phyloP scores from a whole-genome alignment of 169 alveolate genomes.

The Pseudocohnilembus persalinus region DNA sequence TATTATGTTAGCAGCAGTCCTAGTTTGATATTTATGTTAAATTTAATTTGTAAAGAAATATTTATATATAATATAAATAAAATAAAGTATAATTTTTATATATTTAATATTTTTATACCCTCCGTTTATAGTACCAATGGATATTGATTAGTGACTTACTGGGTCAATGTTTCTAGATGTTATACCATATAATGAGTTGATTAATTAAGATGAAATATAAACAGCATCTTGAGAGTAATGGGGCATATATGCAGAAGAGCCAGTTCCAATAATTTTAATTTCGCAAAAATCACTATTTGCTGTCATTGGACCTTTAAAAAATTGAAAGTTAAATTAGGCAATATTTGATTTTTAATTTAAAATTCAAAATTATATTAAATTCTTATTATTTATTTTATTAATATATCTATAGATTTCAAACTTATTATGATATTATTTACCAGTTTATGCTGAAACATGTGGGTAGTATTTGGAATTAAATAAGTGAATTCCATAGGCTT shows the following conservation, averaged over 20 bases:
- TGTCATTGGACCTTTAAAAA: slow-evolving; percentile 8
- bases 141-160: background rate
- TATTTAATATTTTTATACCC: no score
- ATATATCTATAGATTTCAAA: no score
- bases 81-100: no score
- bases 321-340: no score
- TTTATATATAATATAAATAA: no score
- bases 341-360: no score
- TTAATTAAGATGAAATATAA: background rate
- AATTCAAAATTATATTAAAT: no score
- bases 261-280: slow-evolving; percentile 17
- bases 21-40: no score
- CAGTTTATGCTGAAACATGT: background rate
- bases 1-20: background rate
- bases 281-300: slow-evolving; percentile 14
- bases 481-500: slow-evolving; percentile 18
- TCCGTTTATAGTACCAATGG: slow-evolving; percentile 1
- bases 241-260: slow-evolving; percentile 6
- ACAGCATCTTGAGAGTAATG: slow-evolving; percentile 14
- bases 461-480: slow-evolving; percentile 1
- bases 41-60: no score
- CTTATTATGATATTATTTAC: no score
- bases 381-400: no score
- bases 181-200: background rate
- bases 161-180: slow-evolving; percentile 13